phyloP scores from a whole-genome alignment of 2,329 filamentous ascomycete genomes.

The Hyphodiscus sp. region DNA sequence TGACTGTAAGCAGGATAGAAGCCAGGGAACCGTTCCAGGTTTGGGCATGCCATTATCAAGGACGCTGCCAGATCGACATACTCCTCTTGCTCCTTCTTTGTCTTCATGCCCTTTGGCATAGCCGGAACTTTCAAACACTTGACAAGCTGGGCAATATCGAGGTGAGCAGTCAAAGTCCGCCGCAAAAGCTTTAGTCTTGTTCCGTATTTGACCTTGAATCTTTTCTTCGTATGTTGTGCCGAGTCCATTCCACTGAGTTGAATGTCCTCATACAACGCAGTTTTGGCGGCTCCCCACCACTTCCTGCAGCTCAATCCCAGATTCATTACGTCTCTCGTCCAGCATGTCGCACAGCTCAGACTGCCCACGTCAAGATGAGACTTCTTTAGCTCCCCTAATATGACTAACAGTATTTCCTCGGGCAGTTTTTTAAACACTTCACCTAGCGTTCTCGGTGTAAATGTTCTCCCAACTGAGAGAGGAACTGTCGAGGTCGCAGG shows the following conservation, averaged over 20 bases:
- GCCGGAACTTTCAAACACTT: constrained; percentile 51
- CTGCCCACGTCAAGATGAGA: constrained; percentile 43
- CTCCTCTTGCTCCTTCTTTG: constrained; percentile 34
- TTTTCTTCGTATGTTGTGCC: constrained; percentile 45
- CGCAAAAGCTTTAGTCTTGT: constrained; percentile 50
- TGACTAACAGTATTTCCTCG: constrained; percentile 50
- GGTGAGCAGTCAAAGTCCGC: constrained; percentile 48
- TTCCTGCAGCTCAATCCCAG: constrained; percentile 45
- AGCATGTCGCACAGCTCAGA: constrained; percentile 56
- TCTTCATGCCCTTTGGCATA: constrained; percentile 33
- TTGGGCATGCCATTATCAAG: constrained; percentile 58
- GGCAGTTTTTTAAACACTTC: constrained; percentile 51
- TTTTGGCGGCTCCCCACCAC: constrained; percentile 42
- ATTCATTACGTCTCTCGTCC: constrained; percentile 54
- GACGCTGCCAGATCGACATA: constrained; percentile 55
- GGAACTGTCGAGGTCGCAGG: constrained; percentile 2
- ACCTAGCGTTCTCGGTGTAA: constrained; percentile 31
- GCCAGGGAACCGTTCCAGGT: constrained; percentile 52
- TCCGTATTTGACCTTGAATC: constrained; percentile 46
- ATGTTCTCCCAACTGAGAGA: constrained; percentile 8
- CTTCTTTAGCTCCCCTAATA: constrained; percentile 47
- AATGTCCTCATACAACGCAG: constrained; percentile 45
- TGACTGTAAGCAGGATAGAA: constrained; percentile 49
- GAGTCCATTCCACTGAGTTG: constrained; percentile 53
- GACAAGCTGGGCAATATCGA: constrained; percentile 48